Evolutionary conservation across 2,329 filamentous ascomycete genomes (phyloP).

Genomic region (Colletotrichum sp.): DNA sequence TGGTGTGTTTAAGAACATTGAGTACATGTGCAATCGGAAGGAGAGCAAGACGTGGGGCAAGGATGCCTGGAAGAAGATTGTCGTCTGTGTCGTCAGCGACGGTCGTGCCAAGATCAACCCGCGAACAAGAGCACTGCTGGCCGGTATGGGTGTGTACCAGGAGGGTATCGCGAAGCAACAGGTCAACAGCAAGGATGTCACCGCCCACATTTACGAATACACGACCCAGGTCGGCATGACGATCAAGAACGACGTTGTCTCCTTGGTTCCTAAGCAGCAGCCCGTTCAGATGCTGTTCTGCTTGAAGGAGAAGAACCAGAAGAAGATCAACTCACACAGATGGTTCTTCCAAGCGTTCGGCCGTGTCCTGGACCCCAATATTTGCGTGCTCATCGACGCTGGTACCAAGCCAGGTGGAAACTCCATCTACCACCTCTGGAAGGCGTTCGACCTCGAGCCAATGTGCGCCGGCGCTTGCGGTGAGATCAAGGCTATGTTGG

Average conservation of each 20-base stretch:
- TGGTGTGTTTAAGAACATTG: constrained; percentile 98
- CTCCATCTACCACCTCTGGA: constrained; percentile 98
- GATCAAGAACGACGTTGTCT: constrained; percentile 88
- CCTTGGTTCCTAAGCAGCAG: constrained; percentile 82
- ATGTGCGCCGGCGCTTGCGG: constrained; percentile 98
- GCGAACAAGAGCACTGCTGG: constrained; percentile 85
- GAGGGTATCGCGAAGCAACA: constrained; percentile 98
- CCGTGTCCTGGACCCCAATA: constrained; percentile 89
- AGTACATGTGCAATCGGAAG: constrained; percentile 93
- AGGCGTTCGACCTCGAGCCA: constrained; percentile 95
- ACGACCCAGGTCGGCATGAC: constrained; percentile 86
- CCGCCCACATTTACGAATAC: constrained; percentile 97
- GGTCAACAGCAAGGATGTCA: constrained; percentile 95
- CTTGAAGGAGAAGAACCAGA: constrained; percentile 99
- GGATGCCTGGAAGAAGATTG: constrained; percentile 99
- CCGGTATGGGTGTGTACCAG: constrained; percentile 95
- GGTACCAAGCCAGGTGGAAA: constrained; percentile 93
- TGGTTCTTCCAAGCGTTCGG: constrained; percentile 99
- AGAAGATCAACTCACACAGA: constrained; percentile 99
- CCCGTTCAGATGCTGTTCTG: constrained; percentile 98
- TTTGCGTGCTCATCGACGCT: constrained; percentile 94
- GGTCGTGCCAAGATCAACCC: constrained; percentile 97
- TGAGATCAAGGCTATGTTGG: constrained; percentile 98
- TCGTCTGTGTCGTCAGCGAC: constrained; percentile 96
- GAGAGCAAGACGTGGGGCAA: constrained; percentile 98